Evolutionary conservation across 192 early-diverging fungal species (phyloP).

Genomic region (Endogone sp.): DNA sequence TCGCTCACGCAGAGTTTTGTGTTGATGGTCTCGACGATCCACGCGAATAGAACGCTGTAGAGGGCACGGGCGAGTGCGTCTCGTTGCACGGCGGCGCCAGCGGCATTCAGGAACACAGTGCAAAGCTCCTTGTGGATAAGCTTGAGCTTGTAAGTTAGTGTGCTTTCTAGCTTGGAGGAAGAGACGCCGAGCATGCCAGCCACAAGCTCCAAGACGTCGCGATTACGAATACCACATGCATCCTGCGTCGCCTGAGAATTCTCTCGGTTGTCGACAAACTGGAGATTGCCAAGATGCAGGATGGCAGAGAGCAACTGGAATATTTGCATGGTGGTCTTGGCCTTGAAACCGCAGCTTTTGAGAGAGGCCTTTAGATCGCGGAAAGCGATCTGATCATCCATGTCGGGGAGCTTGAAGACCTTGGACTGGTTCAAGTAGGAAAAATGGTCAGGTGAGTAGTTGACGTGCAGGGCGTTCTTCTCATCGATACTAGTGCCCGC

Average conservation of each 20-base stretch:
- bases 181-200: slow-evolving; percentile 81
- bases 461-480: slow-evolving; percentile 54
- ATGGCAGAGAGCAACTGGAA: slow-evolving; percentile 86
- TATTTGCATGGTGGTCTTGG: slow-evolving; percentile 69
- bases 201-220: slow-evolving; percentile 63
- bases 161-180: slow-evolving; percentile 59
- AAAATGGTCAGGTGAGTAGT: slow-evolving; percentile 53
- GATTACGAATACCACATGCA: slow-evolving; percentile 71
- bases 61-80: slow-evolving; percentile 78
- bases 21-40: slow-evolving; percentile 93
- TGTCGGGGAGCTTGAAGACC: slow-evolving; percentile 2
- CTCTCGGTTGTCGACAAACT: slow-evolving; percentile 60
- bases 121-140: slow-evolving; percentile 81
- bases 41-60: slow-evolving; percentile 85
- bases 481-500: slow-evolving; percentile 75
- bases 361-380: slow-evolving; percentile 64
- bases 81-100: slow-evolving; percentile 72
- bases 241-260: slow-evolving; percentile 64
- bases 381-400: slow-evolving; percentile 53
- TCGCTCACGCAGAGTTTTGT: slow-evolving; percentile 68
- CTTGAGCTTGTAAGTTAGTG: slow-evolving; percentile 79
- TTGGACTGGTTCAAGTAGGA: slow-evolving; percentile 40
- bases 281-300: slow-evolving; percentile 87
- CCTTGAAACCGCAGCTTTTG: slow-evolving; percentile 52
- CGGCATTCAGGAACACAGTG: slow-evolving; percentile 83